These are phyloP conservation scores for Symmetrospora coprosmae DNA, from an alignment of 768 basidiomycete genomes.

Conservation along the genomic window DNA sequence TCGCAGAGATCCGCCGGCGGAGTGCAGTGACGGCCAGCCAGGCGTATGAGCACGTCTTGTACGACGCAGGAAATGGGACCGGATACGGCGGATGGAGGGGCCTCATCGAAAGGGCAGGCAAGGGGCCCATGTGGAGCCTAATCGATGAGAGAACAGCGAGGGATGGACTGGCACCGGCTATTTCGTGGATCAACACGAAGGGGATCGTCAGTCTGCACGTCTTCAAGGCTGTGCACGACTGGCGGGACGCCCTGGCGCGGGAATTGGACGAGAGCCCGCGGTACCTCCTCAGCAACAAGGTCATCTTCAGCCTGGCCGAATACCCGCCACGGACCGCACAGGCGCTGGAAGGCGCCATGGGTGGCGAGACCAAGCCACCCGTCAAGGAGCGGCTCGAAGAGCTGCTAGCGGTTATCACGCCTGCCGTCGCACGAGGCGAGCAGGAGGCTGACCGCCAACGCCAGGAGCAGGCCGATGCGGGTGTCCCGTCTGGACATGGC, in stretches of 20 bases:
- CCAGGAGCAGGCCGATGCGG: too few species aligned
- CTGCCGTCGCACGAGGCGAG: too few species aligned
- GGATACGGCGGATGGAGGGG: slow-evolving; percentile 16
- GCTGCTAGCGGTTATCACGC: background rate
- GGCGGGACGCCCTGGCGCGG: slow-evolving; percentile 21
- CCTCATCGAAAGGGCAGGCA: slow-evolving; percentile 14
- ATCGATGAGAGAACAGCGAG: too few species aligned
- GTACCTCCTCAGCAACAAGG: slow-evolving; percentile 20
- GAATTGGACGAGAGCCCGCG: slow-evolving; percentile 18
- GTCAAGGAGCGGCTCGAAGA: background rate
- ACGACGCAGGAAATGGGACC: slow-evolving; percentile 5
- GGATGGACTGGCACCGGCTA: background rate
- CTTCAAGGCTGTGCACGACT: slow-evolving; percentile 17
- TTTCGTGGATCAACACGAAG: slow-evolving; percentile 6
- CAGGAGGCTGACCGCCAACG: too few species aligned
- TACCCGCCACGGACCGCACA: background rate
- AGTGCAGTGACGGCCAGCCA: slow-evolving; percentile 17
- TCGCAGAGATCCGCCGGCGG: background rate
- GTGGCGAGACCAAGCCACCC: too few species aligned
- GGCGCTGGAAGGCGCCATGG: background rate
- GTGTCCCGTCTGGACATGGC: too few species aligned
- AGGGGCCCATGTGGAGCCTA: slow-evolving; percentile 10
- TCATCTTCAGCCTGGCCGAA: slow-evolving; percentile 15
- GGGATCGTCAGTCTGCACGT: slow-evolving; percentile 20
- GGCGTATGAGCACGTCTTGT: background rate